Conservation (phyloP, 192 early-diverging fungal species). For the Powellomyces hirtus region DNA sequence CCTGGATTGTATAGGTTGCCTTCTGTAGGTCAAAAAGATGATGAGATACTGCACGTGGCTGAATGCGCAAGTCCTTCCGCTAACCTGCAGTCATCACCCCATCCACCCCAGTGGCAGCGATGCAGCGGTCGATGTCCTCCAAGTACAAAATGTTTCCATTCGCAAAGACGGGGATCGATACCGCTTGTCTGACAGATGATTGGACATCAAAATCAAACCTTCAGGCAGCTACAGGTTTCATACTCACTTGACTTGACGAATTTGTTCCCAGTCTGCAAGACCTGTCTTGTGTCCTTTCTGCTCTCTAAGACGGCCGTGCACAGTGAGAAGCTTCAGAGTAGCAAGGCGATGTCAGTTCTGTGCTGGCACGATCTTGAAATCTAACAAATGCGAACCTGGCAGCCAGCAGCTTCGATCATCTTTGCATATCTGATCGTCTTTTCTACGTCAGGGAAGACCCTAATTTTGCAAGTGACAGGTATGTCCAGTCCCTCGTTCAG, state of each 20-base stretch:
- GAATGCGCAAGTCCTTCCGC: neutral
- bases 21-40: too few species aligned
- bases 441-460: slow-evolving; percentile 83
- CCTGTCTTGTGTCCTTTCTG: slow-evolving; percentile 97
- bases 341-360: slow-evolving; percentile 12
- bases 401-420: slow-evolving; percentile 92
- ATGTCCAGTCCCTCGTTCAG: slow-evolving; percentile 72
- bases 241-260: slow-evolving; percentile 75
- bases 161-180: slow-evolving; percentile 89
- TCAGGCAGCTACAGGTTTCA: slow-evolving; percentile 47
- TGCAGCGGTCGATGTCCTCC: slow-evolving; percentile 82
- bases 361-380: neutral
- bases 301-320: slow-evolving; percentile 92
- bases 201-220: neutral
- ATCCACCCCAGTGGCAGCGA: slow-evolving; percentile 82
- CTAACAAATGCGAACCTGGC: slow-evolving; percentile 60
- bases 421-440: slow-evolving; percentile 92
- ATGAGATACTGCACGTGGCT: neutral
- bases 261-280: slow-evolving; percentile 94
- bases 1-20: slow-evolving; percentile 76
- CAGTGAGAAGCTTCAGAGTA: slow-evolving; percentile 82
- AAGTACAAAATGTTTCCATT: slow-evolving; percentile 97
- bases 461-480: slow-evolving; percentile 96
- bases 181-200: slow-evolving; percentile 58
- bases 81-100: slow-evolving; percentile 98